A percentile compares a stretch with the other conserved stretches of the same genome.
Evolutionary conservation across 2,329 filamentous ascomycete species (phyloP).

Genomic region (Thelonectria discophora): DNA sequence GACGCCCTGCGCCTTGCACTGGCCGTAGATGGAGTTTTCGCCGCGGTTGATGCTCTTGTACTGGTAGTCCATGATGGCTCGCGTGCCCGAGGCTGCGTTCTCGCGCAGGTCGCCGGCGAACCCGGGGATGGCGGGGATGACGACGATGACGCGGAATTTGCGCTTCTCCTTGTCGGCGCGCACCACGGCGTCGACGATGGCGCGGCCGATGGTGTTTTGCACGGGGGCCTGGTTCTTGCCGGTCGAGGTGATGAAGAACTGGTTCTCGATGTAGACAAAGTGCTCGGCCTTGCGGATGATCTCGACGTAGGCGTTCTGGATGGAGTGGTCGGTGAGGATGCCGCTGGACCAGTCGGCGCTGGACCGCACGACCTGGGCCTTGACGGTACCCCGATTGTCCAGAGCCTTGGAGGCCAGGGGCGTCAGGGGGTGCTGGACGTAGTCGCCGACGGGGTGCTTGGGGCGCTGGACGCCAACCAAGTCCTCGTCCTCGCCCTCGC

Average conservation of each 20-base stretch:
- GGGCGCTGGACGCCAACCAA: conserved; percentile 88
- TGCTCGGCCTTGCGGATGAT: conserved; percentile 89
- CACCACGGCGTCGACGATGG: conserved; percentile 91
- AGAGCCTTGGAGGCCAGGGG: conserved; percentile 73
- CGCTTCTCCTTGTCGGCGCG: conserved; percentile 81
- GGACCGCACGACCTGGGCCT: conserved; percentile 87
- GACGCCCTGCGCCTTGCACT: conserved; percentile 75
- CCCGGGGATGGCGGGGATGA: conserved; percentile 91
- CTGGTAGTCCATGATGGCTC: conserved; percentile 98
- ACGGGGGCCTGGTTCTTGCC: conserved; percentile 87
- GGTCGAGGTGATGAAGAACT: conserved; percentile 97
- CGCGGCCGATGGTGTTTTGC: conserved; percentile 84
- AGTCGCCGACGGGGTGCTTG: conserved; percentile 87
- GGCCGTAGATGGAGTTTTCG: conserved; percentile 87
- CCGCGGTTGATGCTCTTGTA: conserved; percentile 96
- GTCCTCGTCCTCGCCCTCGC: conserved; percentile 81
- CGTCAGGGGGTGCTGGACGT: conserved; percentile 80
- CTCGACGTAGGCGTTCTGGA: conserved; percentile 87
- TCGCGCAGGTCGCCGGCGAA: conserved; percentile 92
- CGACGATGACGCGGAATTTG: conserved; percentile 88
- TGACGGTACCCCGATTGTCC: conserved; percentile 75
- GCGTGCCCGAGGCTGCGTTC: conserved; percentile 82
- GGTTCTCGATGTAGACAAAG: conserved; percentile 97
- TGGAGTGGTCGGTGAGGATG: conserved; percentile 83
- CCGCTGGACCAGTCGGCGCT: conserved; percentile 95